Conservation (phyloP, 1,284 basidiomycete species). For the Malassezia caprae region DNA sequence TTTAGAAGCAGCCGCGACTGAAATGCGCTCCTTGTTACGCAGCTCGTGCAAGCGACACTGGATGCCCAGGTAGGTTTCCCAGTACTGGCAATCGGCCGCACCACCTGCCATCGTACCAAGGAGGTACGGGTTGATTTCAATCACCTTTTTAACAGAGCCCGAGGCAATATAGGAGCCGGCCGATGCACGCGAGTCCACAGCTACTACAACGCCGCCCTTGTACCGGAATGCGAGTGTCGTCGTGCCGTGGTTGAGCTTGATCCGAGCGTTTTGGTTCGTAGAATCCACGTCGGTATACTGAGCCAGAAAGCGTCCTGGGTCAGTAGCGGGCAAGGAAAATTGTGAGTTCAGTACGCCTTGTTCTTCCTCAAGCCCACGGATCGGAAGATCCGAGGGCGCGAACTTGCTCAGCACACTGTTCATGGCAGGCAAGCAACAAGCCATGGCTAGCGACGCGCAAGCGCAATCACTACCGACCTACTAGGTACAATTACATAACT, state of each 20-base stretch:
- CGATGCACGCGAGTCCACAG: conserved; percentile 93
- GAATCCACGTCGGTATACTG: conserved; percentile 47
- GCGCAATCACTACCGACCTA: conserved; percentile 10
- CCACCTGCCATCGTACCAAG: conserved; percentile 99
- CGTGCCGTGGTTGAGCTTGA: conserved; percentile 98
- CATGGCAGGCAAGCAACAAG: conserved; percentile 4
- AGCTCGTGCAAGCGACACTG: conserved; percentile 95
- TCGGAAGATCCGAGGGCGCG: background rate
- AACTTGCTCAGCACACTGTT: conserved; percentile 8
- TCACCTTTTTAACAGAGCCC: conserved; percentile 56
- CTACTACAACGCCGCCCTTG: conserved; percentile 91
- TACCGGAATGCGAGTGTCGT: conserved; percentile 97
- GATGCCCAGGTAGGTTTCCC: conserved; percentile 82
- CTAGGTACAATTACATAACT: conserved; percentile 6
- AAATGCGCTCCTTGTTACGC: conserved; percentile 92
- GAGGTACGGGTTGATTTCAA: conserved; percentile 97
- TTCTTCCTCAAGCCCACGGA: background rate
- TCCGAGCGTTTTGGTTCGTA: conserved; percentile 51
- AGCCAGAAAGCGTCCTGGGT: conserved; percentile 37
- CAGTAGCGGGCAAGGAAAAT: conserved; percentile 8
- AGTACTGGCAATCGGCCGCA: conserved; percentile 55
- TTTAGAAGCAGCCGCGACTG: conserved; percentile 94
- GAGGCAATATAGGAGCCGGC: conserved; percentile 89
- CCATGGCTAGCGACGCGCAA: conserved; percentile 5
- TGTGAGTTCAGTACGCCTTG: background rate